Evolutionary conservation across 2,329 filamentous ascomycete species (phyloP), one percentile per base, ranked within the genome.

Genomic region (Penicillium corylophilum): DNA sequence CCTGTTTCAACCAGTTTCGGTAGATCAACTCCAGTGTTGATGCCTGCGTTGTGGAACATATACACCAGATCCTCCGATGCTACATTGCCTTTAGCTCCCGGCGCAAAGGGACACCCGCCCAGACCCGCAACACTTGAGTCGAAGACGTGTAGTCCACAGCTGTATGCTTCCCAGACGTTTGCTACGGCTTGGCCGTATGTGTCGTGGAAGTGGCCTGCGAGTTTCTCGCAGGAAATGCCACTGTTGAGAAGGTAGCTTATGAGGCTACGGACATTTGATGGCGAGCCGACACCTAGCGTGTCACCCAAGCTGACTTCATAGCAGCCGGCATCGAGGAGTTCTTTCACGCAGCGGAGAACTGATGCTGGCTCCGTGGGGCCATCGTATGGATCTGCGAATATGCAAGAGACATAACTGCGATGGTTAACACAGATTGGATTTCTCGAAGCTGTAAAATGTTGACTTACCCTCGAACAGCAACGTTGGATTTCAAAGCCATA

Each of bases 291-390:
- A 16, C 92, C 92, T 0, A 91, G 93, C 0, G 92, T 96, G 66
- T 96, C 92, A 6, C 90, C 91, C 0, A 96, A 82, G 1, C 88
- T 89, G 60, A 96, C 91, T 77, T 96, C 90, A 66, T 95, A 90
- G 18, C 90, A 92, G 16, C 92, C 92, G 78, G 93, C 89, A 65
- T 92, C 88, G 1, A 96, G 78, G 44, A 96, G 74, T 64, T 78
- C 84, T 54, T 77, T 75, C 64, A 53, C 81, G 56, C 50, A 78
- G 66, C 22, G 77, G 69, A 83, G 77, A 10, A 75, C 75, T 43
- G 79, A 75, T 0, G 77, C 72, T 41, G 77, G 74, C 0, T 78
- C 71, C 20, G 81, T 76, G 1, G 79, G 79, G 1, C 81, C 81
- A 60, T 82, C 79, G 56, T 79, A 76, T 2, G 74, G 74, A 50